Evolutionary conservation across 2,329 filamentous ascomycete genomes (phyloP), one percentile per base, ranked within the genome.

Genomic region (Zymoseptoria tritici): DNA sequence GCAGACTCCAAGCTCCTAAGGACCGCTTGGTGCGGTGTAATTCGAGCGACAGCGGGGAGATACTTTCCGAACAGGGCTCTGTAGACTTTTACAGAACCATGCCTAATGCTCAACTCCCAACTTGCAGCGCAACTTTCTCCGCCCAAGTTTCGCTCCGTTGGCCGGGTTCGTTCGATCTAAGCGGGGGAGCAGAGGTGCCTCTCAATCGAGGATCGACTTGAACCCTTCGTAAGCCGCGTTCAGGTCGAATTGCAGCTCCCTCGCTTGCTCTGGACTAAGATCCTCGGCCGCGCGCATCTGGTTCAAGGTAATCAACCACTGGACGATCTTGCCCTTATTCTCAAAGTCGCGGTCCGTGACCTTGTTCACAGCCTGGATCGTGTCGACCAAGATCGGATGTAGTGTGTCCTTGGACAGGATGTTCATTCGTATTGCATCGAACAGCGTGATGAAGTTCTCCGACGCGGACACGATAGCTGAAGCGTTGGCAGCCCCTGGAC

Each of bases 261-360:
- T 81, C 5, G 89, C 89, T 76, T 97, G 91, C 60, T 93, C 87
- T 69, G 96, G 89, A 67, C 83, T 87, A 67, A 99, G 76, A 73
- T 96, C 91, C 70, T 97, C 92, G 1, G 91, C 91, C 8, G 92
- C 94, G 71, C 90, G 90, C 94, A 99, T 97, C 77, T 97, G 92
- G 73, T 99, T 99, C 64, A 99, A 80, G 6, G 90, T 89, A 69
- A 99, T 99, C 66, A 99, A 81, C 94, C 94, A 99, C 74, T 97
- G 92, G 59, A 99, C 91, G 68, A 99, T 97, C 81, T 97, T 97
- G 68, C 90, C 91, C 66, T 95, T 87, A 72, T 88, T 92, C 67
- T 97, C 92, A 73, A 99, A 99, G 70, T 97, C 93, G 63, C 87
- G 85, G 73, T 96, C 91, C 2, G 93, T 97, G 64, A 99, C 94